A percentile compares a stretch with the other conserved stretches of the same genome.
Evolutionary conservation across 371 early-diverging fungal species (phyloP).

Genomic region (Rhizopus delemar): DNA sequence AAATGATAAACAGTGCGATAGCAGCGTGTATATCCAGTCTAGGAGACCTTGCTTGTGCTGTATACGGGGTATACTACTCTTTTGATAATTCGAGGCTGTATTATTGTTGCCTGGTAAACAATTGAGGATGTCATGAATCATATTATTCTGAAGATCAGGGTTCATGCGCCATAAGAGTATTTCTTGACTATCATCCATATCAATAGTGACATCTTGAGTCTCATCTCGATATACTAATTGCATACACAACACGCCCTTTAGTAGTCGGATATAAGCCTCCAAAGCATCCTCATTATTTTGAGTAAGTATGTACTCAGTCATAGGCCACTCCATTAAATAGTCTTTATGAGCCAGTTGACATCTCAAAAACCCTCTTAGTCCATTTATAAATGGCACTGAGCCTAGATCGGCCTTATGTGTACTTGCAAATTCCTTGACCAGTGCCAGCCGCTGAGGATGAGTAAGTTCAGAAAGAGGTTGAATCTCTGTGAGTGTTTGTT

Average conservation of each 20-base stretch:
- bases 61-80: background rate
- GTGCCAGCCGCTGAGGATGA: constrained; percentile 19
- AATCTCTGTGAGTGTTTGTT: constrained; percentile 7
- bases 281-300: constrained; percentile 33
- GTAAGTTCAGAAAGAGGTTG: background rate
- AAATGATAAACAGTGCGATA: constrained; percentile 5
- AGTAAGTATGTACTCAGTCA: constrained; percentile 28
- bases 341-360: constrained; percentile 23
- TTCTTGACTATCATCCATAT: constrained; percentile 9
- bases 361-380: constrained; percentile 23
- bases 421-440: constrained; percentile 18
- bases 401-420: constrained; percentile 22
- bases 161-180: constrained; percentile 30
- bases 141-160: constrained; percentile 1
- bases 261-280: constrained; percentile 23
- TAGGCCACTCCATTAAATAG: constrained; percentile 27
- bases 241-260: constrained; percentile 27
- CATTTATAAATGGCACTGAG: constrained; percentile 25
- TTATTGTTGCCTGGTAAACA: background rate
- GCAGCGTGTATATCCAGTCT: background rate
- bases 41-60: background rate
- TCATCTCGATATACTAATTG: constrained; percentile 19
- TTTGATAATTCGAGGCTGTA: background rate
- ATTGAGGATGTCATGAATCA: constrained; percentile 4
- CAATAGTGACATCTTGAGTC: constrained; percentile 8